These are phyloP conservation scores for Posidonia australis DNA, from an alignment of 106 monocot species.

Conservation along the genomic window DNA sequence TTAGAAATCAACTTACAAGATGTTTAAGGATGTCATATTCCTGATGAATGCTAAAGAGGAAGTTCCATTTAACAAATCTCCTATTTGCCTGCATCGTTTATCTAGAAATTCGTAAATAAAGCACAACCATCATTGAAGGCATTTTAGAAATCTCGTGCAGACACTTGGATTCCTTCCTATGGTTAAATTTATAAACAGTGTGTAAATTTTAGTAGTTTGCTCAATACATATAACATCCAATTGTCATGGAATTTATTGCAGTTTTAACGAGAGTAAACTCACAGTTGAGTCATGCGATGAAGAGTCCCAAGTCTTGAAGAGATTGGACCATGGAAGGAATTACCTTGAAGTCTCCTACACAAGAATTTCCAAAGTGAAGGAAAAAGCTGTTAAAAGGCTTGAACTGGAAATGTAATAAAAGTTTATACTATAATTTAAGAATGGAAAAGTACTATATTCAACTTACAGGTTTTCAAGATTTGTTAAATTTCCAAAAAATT, in stretches of 20 bases:
- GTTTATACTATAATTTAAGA: no score
- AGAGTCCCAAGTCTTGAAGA: slow-evolving; percentile 5
- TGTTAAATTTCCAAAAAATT: slow-evolving; percentile 14
- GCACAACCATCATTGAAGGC: neutral
- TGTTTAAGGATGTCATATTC: slow-evolving; percentile 55
- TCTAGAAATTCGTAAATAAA: neutral
- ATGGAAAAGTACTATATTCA: no score
- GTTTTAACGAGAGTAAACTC: slow-evolving; percentile 2
- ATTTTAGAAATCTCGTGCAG: neutral
- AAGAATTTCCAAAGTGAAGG: neutral
- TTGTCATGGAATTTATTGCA: no score
- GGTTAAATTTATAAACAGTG: no score
- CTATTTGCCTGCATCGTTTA: slow-evolving; percentile 43
- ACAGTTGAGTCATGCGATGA: neutral
- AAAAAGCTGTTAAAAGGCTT: neutral
- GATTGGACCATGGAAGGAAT: slow-evolving; percentile 19
- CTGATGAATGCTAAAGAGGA: slow-evolving; percentile 59
- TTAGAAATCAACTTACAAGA: slow-evolving; percentile 45
- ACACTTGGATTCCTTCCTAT: no score
- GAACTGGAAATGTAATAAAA: neutral
- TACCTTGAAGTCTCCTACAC: slow-evolving; percentile 11
- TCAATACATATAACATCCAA: no score
- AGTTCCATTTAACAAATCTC: slow-evolving; percentile 56
- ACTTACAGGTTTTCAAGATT: slow-evolving; percentile 10
- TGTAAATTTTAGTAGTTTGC: no score